Percentiles rank a stretch among this genome's conserved stretches.
Conservation (phyloP, 495 filamentous ascomycete genomes). For the Bacidia rubella region DNA sequence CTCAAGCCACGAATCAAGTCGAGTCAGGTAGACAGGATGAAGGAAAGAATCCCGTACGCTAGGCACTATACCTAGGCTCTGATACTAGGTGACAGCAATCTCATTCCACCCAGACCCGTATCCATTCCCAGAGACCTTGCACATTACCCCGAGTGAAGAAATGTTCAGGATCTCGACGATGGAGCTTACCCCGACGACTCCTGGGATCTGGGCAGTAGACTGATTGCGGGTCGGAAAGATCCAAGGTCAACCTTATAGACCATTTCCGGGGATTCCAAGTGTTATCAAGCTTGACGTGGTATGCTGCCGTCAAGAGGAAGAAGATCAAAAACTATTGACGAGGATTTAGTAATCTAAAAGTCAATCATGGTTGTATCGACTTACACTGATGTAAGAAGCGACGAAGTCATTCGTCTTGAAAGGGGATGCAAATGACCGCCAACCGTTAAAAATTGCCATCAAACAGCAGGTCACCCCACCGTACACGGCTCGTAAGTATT, state of each 20-base stretch:
- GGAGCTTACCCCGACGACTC: conserved; percentile 6
- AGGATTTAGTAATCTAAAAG: not conserved
- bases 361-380: conserved; percentile 4
- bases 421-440: conserved; percentile 26
- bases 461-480: conserved; percentile 30
- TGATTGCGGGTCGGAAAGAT: conserved; percentile 7
- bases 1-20: too few relatives aligned
- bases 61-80: too few relatives aligned
- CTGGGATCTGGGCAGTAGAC: not conserved
- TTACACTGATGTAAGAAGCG: conserved; percentile 35
- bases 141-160: conserved; percentile 1
- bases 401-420: conserved; percentile 29
- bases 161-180: not conserved
- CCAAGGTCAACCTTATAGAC: conserved; percentile 4
- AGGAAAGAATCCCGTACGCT: too few relatives aligned
- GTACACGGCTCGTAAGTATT: conserved; percentile 32
- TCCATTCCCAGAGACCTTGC: conserved; percentile 2
- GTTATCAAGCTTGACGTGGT: conserved; percentile 21
- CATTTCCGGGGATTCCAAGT: conserved; percentile 19
- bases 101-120: not conserved
- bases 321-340: conserved; percentile 18
- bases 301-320: conserved; percentile 20
- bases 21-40: too few relatives aligned
- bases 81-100: too few relatives aligned
- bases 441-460: conserved; percentile 34